Conservation (phyloP, 2,329 filamentous ascomycete genomes). For the Alternaria tenuissima region DNA sequence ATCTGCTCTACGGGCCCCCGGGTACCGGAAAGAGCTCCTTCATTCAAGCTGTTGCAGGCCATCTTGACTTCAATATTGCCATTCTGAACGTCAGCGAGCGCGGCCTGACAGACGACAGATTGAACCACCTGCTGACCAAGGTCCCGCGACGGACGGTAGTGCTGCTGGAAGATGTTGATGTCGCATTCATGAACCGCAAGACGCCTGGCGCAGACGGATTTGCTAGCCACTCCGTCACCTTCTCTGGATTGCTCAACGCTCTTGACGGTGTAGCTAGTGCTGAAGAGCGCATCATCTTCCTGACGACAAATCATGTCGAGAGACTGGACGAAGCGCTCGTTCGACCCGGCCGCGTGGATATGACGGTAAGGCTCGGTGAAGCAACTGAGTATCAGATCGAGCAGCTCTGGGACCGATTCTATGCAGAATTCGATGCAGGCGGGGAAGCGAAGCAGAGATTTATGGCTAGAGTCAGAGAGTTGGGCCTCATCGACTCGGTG, state of each 20-base stretch:
- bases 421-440: constrained; percentile 77
- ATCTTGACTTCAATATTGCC: constrained; percentile 89
- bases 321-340: constrained; percentile 88
- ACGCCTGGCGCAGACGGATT: constrained; percentile 84
- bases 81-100: constrained; percentile 91
- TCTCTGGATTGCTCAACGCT: constrained; percentile 80
- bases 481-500: constrained; percentile 74
- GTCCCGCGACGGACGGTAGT: constrained; percentile 83
- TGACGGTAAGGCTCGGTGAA: constrained; percentile 89
- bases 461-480: constrained; percentile 70
- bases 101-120: constrained; percentile 86
- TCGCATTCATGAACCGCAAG: constrained; percentile 84
- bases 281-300: constrained; percentile 91
- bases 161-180: constrained; percentile 88
- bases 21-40: constrained; percentile 96
- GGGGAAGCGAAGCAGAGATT: constrained; percentile 73
- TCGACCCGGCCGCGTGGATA: constrained; percentile 89
- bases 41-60: constrained; percentile 92
- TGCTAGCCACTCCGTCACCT: constrained; percentile 86
- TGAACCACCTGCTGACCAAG: constrained; percentile 86
- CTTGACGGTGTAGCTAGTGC: constrained; percentile 90
- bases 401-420: constrained; percentile 94
- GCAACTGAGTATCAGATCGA: constrained; percentile 85
- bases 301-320: constrained; percentile 95
- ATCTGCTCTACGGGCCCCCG: constrained; percentile 86